A percentile compares a stretch with the other conserved stretches of the same genome.
Evolutionary conservation across 345 rosid genomes (phyloP).

Genomic region (Arabidopsis arenosa): DNA sequence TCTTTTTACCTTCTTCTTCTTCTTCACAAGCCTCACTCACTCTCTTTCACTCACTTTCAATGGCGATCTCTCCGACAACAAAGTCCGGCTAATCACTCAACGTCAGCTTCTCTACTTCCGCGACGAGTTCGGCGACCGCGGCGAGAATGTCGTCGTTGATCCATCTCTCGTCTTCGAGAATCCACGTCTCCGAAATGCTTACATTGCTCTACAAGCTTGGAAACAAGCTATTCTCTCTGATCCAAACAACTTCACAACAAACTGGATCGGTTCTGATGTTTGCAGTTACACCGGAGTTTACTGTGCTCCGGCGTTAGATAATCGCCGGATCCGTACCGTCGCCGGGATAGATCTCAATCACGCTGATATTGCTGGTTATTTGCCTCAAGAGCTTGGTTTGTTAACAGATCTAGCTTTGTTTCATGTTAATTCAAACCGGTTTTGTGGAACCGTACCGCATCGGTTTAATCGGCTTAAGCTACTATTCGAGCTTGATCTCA

Average conservation of each 20-base stretch:
- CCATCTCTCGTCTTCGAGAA: slow-evolving; percentile 73
- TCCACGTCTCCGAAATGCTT: slow-evolving; percentile 61
- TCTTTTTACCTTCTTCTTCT: slow-evolving; percentile 33
- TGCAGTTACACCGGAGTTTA: slow-evolving; percentile 64
- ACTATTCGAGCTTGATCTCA: slow-evolving; percentile 74
- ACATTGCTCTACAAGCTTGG: slow-evolving; percentile 89
- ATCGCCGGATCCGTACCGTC: slow-evolving; percentile 60
- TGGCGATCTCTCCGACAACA: slow-evolving; percentile 59
- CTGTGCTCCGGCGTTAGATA: slow-evolving; percentile 70
- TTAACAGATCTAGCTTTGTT: slow-evolving; percentile 80
- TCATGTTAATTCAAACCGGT: slow-evolving; percentile 82
- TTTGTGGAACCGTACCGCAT: slow-evolving; percentile 77
- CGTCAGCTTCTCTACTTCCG: slow-evolving; percentile 92
- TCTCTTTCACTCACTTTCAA: slow-evolving; percentile 45
- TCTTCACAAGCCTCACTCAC: slow-evolving; percentile 34
- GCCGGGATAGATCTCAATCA: slow-evolving; percentile 93
- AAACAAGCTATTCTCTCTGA: slow-evolving; percentile 86
- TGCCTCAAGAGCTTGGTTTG: slow-evolving; percentile 83
- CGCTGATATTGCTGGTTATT: slow-evolving; percentile 79
- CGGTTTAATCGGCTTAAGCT: slow-evolving; percentile 61
- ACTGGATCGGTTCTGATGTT: slow-evolving; percentile 72
- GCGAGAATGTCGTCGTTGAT: slow-evolving; percentile 72
- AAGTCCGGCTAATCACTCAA: slow-evolving; percentile 61
- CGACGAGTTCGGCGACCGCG: slow-evolving; percentile 86
- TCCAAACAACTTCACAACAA: slow-evolving; percentile 58